A percentile compares a stretch with the other conserved stretches of the same genome.
Conservation (phyloP, 148 eudicot genomes). For the Persicaria tinctoria region DNA sequence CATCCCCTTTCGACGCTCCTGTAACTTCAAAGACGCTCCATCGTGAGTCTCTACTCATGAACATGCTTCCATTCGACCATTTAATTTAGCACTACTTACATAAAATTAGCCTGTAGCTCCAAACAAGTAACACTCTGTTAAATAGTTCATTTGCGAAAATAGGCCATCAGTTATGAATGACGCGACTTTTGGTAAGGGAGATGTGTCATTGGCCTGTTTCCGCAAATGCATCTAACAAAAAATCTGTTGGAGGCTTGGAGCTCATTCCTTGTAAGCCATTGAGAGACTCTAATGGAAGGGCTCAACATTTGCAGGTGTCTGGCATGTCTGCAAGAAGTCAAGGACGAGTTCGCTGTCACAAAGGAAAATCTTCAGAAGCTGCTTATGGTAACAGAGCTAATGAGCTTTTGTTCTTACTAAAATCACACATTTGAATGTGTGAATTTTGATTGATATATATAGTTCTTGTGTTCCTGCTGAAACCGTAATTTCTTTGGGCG, state of each 20-base stretch:
- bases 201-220: no score
- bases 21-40: not conserved
- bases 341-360: slow-evolving; percentile 54
- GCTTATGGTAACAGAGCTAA: slow-evolving; percentile 28
- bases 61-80: no score
- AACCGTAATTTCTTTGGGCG: not conserved
- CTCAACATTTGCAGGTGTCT: slow-evolving; percentile 33
- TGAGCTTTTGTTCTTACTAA: not conserved
- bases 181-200: no score
- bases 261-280: no score
- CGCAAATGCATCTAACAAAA: no score
- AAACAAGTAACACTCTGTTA: no score
- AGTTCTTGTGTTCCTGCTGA: no score
- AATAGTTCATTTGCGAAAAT: no score
- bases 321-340: slow-evolving; percentile 53
- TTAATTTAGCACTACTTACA: no score
- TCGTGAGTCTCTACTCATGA: slow-evolving; percentile 5
- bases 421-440: not conserved
- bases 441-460: not conserved
- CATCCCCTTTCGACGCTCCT: slow-evolving; percentile 12
- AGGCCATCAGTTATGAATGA: no score
- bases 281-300: not conserved
- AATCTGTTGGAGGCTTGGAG: not conserved
- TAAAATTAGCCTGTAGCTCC: no score
- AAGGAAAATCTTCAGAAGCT: slow-evolving; percentile 60